Evolutionary conservation across 2,329 filamentous ascomycete genomes (phyloP), one percentile per base, ranked within the genome.

Genomic region (Fusarium anthophilum): DNA sequence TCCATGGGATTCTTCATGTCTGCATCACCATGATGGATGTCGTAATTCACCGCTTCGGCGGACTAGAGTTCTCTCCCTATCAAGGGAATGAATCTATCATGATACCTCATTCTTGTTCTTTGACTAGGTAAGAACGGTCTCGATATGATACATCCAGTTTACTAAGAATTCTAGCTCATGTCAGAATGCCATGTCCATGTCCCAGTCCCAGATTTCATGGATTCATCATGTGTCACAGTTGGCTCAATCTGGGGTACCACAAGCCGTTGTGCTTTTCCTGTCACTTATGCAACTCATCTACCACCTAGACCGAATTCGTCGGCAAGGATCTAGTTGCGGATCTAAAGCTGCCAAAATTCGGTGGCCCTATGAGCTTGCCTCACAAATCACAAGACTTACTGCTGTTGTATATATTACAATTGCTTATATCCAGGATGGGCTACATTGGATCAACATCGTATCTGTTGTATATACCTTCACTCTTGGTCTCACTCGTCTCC

Each of bases 401-500:
- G 78, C 85, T 10, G 68, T 87, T 50, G 82, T 80, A 22, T 84
- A 86, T 57, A 78, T 84, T 54, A 75, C 82, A 37, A 64, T 83
- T 44, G 83, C 84, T 38, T 83, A 80, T 39, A 73, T 79, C 28
- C 70, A 79, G 54, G 77, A 81, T 43, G 79, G 76, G 45, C 76
- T 79, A 26, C 83, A 83, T 63, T 80, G 82, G 77, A 77, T 83
- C 45, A 82, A 84, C 72, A 79, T 82, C 17, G 64, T 79, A 37
- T 77, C 81, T 12, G 71, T 84, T 28, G 79, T 78, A 54, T 87
- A 87, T 72, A 81, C 82, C 44, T 84, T 87, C 53, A 28, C 83
- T 43, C 76, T 88, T 9, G 86, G 86, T 30, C 77, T 88, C 28
- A 55, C 83, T 32, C 83, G 86, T 18, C 82, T 87, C 47, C 68